Evolutionary conservation across 495 filamentous ascomycete genomes (phyloP), one percentile per base, ranked within the genome.

Genomic region (Lichina pygmaea): DNA sequence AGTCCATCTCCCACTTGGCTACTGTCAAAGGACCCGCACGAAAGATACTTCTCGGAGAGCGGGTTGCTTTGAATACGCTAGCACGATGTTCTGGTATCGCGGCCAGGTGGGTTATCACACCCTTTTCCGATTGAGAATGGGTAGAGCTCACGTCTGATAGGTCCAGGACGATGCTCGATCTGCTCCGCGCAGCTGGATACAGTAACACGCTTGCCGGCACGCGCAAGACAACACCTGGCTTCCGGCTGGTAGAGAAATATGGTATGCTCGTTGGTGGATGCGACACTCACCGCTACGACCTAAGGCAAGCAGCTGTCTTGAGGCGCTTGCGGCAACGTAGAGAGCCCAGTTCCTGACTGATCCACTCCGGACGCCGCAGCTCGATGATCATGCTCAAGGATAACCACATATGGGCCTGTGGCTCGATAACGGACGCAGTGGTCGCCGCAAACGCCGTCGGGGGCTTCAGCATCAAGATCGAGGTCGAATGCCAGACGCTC

Each of bases 361-460:
- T 39, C 10, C 36, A 6, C 6, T 5, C 2, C 36, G 36, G 10
- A 39, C 36, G 6, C 11, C 13, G 13, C 13, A 83, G 77, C 50
- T 68, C 75, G 40, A 95, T 97, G 89, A 83, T 80, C 24, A 97
- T 97, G 89, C 66, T 97, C 44, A 97, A 97, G 64, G 89, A 97
- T 60, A 97, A 97, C 57, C 89, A 97, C 58, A 73, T 97, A 32
- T 91, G 82, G 78, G 80, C 81, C 37, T 75, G 77, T 50, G 70
- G 66, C 6, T 70, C 71, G 47, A 94, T 95, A 55, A 77, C 77
- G 2, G 62, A 72, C 5, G 89, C 91, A 6, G 85, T 95, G 15
- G 61, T 62, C 47, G 79, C 86, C 2, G 89, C 89, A 4, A 85
- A 83, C 59, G 66, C 73, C 11, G 84, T 73, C 0, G 86, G 75